phyloP scores from a whole-genome alignment of 2,329 filamentous ascomycete genomes.

The Aureobasidium zeae region DNA sequence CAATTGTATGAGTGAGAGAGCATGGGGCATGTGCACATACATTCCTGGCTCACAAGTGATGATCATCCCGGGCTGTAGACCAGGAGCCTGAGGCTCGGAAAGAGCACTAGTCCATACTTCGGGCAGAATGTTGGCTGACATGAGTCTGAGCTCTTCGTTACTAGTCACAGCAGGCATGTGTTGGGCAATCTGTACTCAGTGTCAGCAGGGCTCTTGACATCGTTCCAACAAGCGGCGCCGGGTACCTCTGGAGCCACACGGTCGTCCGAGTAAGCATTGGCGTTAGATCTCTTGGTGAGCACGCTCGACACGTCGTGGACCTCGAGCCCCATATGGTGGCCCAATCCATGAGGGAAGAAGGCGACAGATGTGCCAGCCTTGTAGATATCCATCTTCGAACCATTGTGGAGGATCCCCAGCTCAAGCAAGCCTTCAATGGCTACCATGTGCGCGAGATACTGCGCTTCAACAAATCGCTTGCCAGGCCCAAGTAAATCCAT shows the following conservation, averaged over 20 bases:
- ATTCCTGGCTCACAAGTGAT: conserved; percentile 48
- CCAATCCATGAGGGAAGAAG: conserved; percentile 86
- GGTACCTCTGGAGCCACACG: conserved; percentile 56
- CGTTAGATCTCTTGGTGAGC: not conserved
- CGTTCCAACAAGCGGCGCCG: not conserved
- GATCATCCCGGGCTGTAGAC: conserved; percentile 45
- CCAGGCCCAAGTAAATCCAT: conserved; percentile 61
- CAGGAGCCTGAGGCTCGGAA: not conserved
- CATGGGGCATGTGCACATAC: conserved; percentile 5
- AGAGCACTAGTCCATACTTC: not conserved
- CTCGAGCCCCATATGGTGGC: conserved; percentile 87
- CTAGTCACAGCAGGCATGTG: not conserved
- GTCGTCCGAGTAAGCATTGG: conserved; percentile 57
- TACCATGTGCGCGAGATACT: conserved; percentile 62
- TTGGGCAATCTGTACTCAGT: not conserved
- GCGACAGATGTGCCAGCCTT: conserved; percentile 71
- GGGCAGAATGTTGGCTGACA: conserved; percentile 10
- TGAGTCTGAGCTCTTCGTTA: not conserved
- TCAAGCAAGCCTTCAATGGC: conserved; percentile 61
- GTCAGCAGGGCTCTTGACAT: not conserved
- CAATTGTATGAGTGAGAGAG: too few relatives aligned
- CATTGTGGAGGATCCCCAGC: conserved; percentile 63
- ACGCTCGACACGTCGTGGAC: conserved; percentile 57
- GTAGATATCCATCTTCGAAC: conserved; percentile 55
- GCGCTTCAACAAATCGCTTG: conserved; percentile 60